Base-by-base conservation (phyloP, 495 filamentous ascomycete species). In the Penicillium ucsense region DNA sequence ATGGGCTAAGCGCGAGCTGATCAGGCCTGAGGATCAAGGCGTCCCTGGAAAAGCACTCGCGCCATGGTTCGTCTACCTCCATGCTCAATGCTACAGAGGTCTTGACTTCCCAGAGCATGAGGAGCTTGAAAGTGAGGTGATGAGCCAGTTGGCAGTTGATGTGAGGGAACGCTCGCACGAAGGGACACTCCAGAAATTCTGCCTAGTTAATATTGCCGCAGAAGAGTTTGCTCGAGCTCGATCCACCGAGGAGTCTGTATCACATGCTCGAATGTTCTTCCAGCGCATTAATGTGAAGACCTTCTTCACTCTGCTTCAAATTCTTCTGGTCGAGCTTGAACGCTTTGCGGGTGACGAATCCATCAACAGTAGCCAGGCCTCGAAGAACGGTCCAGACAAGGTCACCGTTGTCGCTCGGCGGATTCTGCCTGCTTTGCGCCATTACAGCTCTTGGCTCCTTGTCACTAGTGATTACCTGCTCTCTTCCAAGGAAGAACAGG, bases 51-150 rank as follows among this genome's bases (percentile, higher is more conserved):
- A 65, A 49, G 72, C 79, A 8, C 66, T 95, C 63, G 68, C 80
- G 40, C 81, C 74, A 34, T 94, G 83, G 85, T 96, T 95, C 54
- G 78, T 94, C 51, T 83, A 87, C 52, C 78, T 97, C 32, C 91
- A 96, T 62, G 86, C 86, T 10, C 82, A 82, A 56, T 89, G 85
- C 64, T 92, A 83, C 53, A 80, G 80, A 43, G 89, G 89, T 3
- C 70, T 66, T 34, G 78, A 79, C 46, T 83, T 91, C 56, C 63
- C 75, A 2, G 78, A 83, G 51, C 85, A 90, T 51, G 80, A 88
- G 42, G 89, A 91, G 60, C 70, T 97, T 6, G 91, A 97, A 66
- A 82, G 77, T 45, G 87, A 94, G 57, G 85, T 96, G 6, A 69
- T 95, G 40, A 81, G 81, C 53, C 85, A 88, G 38, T 65, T 95